Percentiles rank a stretch among this genome's conserved stretches.
phyloP scores from a whole-genome alignment of 1,284 basidiomycete species.

The Ganoderma lucidum region DNA sequence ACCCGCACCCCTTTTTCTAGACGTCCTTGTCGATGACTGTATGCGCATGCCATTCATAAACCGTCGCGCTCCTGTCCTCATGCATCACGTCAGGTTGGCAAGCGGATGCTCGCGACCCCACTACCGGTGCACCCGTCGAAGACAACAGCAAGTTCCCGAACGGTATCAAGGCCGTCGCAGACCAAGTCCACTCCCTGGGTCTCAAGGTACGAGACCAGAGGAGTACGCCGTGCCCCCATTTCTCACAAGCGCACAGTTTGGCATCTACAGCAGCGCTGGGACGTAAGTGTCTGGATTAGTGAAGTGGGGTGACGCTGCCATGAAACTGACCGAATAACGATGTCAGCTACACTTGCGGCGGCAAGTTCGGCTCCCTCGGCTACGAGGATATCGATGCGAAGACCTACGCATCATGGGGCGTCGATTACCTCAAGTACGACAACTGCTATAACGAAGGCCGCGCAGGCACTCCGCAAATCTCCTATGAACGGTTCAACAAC shows the following conservation, averaged over 20 bases:
- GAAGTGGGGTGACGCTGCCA: neutral
- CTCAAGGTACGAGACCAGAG: constrained; percentile 45
- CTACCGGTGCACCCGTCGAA: constrained; percentile 42
- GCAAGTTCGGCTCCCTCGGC: constrained; percentile 53
- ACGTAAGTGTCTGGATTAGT: constrained; percentile 33
- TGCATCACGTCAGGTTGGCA: constrained; percentile 42
- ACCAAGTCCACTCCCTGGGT: constrained; percentile 51
- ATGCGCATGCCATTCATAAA: constrained; percentile 15
- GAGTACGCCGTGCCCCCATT: neutral
- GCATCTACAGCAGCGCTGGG: constrained; percentile 58
- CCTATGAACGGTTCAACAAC: constrained; percentile 51
- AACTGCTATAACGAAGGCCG: constrained; percentile 56
- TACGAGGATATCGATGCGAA: constrained; percentile 57
- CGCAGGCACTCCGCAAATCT: constrained; percentile 49
- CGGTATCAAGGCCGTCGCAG: constrained; percentile 51
- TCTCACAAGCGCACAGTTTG: constrained; percentile 41
- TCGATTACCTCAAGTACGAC: constrained; percentile 54
- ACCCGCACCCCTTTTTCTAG: constrained; percentile 25
- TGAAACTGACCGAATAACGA: constrained; percentile 4
- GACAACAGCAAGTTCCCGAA: constrained; percentile 53
- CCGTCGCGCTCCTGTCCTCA: neutral
- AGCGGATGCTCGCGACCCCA: constrained; percentile 40
- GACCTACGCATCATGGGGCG: constrained; percentile 53
- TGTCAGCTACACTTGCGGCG: constrained; percentile 50
- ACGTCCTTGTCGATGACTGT: constrained; percentile 47